A percentile compares a stretch with the other conserved stretches of the same genome.
Conservation (phyloP, 768 basidiomycete species). For the Suillus americanus region DNA sequence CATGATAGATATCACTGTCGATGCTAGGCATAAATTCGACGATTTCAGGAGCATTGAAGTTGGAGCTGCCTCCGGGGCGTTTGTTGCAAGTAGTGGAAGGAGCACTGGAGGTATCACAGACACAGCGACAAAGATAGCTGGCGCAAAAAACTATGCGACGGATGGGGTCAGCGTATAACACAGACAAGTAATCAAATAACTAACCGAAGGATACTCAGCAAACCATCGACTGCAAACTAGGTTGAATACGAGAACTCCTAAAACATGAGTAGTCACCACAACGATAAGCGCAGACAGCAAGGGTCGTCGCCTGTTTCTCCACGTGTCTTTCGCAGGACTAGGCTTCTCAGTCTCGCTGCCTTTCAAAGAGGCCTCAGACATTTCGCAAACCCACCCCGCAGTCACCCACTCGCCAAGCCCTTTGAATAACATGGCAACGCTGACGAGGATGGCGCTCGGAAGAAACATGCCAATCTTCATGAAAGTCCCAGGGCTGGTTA, state of each 20-base stretch:
- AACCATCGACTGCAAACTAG: slow-evolving; percentile 47
- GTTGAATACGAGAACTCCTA: slow-evolving; percentile 54
- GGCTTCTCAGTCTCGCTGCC: slow-evolving; percentile 12
- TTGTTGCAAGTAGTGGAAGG: slow-evolving; percentile 27
- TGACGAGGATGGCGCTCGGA: slow-evolving; percentile 82
- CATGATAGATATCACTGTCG: slow-evolving; percentile 81
- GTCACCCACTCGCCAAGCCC: slow-evolving; percentile 76
- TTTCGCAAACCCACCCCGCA: slow-evolving; percentile 51
- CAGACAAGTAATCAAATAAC: slow-evolving; percentile 8
- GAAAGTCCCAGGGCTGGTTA: slow-evolving; percentile 55
- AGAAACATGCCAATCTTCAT: slow-evolving; percentile 90
- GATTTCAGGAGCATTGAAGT: slow-evolving; percentile 59
- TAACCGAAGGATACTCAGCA: slow-evolving; percentile 41
- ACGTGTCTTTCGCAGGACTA: slow-evolving; percentile 24
- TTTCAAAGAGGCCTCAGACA: slow-evolving; percentile 7
- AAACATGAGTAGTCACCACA: slow-evolving; percentile 53
- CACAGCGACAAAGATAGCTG: slow-evolving; percentile 30
- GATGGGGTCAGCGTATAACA: neutral
- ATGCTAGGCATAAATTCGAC: slow-evolving; percentile 79
- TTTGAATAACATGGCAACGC: slow-evolving; percentile 81
- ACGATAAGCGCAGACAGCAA: slow-evolving; percentile 53
- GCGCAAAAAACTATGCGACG: slow-evolving; percentile 21
- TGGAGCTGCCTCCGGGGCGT: slow-evolving; percentile 33
- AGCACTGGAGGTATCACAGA: slow-evolving; percentile 33
- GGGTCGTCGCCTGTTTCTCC: slow-evolving; percentile 52